phyloP scores from a whole-genome alignment of 2,329 filamentous ascomycete genomes.

The Calonectria pteridis region DNA sequence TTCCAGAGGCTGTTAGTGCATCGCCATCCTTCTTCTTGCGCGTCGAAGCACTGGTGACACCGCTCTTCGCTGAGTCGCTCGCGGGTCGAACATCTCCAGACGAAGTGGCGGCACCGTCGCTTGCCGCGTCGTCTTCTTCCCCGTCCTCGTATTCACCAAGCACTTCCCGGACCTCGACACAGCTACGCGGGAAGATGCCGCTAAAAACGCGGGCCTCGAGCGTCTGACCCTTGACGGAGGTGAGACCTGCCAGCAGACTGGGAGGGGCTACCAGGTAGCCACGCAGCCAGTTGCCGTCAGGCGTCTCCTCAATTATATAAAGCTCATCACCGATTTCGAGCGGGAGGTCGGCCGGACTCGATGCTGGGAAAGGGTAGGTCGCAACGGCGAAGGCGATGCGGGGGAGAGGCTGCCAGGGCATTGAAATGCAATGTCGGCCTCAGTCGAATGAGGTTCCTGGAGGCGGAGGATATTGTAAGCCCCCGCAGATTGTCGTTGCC shows the following conservation, averaged over 20 bases:
- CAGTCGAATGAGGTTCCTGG: slow-evolving; percentile 32
- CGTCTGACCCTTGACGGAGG: slow-evolving; percentile 90
- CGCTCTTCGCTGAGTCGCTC: slow-evolving; percentile 67
- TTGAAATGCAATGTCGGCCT: slow-evolving; percentile 56
- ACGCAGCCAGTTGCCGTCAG: slow-evolving; percentile 91
- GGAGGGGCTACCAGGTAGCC: slow-evolving; percentile 96
- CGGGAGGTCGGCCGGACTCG: slow-evolving; percentile 89
- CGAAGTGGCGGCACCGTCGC: slow-evolving; percentile 49
- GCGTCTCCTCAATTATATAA: slow-evolving; percentile 98
- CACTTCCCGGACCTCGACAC: slow-evolving; percentile 94
- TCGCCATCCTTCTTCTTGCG: slow-evolving; percentile 54
- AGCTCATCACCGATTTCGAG: slow-evolving; percentile 98
- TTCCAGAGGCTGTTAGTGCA: slow-evolving; percentile 38
- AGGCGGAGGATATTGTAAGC: slow-evolving; percentile 18
- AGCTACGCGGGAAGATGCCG: slow-evolving; percentile 96
- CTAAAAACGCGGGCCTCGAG: slow-evolving; percentile 97
- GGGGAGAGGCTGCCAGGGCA: slow-evolving; percentile 98
- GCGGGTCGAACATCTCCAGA: slow-evolving; percentile 47
- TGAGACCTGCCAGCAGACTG: slow-evolving; percentile 90
- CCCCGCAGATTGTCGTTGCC: slow-evolving; percentile 32
- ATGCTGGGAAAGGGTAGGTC: slow-evolving; percentile 91
- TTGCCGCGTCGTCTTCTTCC: slow-evolving; percentile 56
- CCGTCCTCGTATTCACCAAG: slow-evolving; percentile 78
- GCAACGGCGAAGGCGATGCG: slow-evolving; percentile 98
- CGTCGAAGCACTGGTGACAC: slow-evolving; percentile 55